Evolutionary conservation across 2,329 filamentous ascomycete species (phyloP).

Genomic region (Macrophomina tecta): DNA sequence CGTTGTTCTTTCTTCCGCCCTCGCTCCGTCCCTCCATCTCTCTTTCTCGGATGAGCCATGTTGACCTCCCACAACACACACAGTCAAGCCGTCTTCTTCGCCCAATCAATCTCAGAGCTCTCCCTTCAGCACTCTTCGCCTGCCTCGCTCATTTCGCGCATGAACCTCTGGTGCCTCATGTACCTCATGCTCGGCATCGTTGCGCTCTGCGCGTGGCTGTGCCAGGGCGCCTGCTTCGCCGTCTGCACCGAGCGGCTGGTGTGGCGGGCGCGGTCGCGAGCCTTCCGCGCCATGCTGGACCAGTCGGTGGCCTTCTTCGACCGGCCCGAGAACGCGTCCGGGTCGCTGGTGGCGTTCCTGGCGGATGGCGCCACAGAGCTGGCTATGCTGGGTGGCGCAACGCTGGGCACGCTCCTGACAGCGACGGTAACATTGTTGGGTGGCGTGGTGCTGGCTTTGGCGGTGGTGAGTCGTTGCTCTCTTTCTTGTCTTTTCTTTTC

Average conservation of each 20-base stretch:
- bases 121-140: background rate
- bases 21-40: no score
- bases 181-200: background rate
- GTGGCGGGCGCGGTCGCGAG: constrained; percentile 76
- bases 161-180: background rate
- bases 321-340: constrained; percentile 81
- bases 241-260: constrained; percentile 84
- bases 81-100: background rate
- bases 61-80: background rate
- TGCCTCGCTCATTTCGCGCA: background rate
- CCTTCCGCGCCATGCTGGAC: constrained; percentile 83
- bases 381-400: constrained; percentile 83
- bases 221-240: constrained; percentile 68
- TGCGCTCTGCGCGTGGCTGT: background rate
- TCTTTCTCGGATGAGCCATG: no score
- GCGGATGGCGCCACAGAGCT: constrained; percentile 87
- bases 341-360: constrained; percentile 81
- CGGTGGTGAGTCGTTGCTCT: constrained; percentile 54
- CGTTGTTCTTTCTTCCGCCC: no score
- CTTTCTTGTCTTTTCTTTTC: no score
- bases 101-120: background rate
- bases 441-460: constrained; percentile 69
- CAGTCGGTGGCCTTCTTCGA: constrained; percentile 93
- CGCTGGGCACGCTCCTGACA: constrained; percentile 81
- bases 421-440: constrained; percentile 76